Conservation (phyloP, 345 rosid genomes). For the Balakata baccata region DNA sequence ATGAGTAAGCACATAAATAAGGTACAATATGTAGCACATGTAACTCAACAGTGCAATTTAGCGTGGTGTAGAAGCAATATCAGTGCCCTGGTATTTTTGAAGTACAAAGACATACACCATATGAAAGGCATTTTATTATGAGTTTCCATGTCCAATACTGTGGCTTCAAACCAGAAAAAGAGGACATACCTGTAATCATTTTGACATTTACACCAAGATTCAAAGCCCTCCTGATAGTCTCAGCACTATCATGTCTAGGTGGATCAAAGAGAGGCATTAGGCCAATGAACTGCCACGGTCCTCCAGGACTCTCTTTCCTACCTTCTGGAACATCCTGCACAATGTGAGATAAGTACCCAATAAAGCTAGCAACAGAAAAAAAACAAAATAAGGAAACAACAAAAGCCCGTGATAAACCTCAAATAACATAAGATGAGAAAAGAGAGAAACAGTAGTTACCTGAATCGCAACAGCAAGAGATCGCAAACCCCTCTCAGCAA, state of each 20-base stretch:
- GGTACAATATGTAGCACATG: background rate
- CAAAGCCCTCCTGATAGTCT: slow-evolving; percentile 87
- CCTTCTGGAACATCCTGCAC: slow-evolving; percentile 92
- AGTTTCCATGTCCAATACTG: background rate
- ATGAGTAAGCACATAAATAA: background rate
- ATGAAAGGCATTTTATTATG: background rate
- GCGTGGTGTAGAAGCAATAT: background rate
- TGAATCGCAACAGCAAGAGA: slow-evolving; percentile 98
- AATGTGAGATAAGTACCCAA: background rate
- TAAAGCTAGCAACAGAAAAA: background rate
- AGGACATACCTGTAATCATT: slow-evolving; percentile 82
- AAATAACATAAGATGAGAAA: background rate
- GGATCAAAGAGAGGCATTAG: slow-evolving; percentile 99
- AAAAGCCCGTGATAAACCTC: background rate
- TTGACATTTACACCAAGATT: slow-evolving; percentile 97
- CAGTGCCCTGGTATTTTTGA: background rate
- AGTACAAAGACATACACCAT: background rate
- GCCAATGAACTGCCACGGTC: slow-evolving; percentile 94
- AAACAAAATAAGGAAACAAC: background rate
- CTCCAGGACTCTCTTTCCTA: slow-evolving; percentile 83
- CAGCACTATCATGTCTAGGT: slow-evolving; percentile 98
- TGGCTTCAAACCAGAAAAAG: slow-evolving; percentile 18
- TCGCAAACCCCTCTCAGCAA: slow-evolving; percentile 90
- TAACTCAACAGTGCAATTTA: background rate
- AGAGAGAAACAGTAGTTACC: slow-evolving; percentile 35